Conservation (phyloP, 495 filamentous ascomycete species). For the Halenospora varia region DNA sequence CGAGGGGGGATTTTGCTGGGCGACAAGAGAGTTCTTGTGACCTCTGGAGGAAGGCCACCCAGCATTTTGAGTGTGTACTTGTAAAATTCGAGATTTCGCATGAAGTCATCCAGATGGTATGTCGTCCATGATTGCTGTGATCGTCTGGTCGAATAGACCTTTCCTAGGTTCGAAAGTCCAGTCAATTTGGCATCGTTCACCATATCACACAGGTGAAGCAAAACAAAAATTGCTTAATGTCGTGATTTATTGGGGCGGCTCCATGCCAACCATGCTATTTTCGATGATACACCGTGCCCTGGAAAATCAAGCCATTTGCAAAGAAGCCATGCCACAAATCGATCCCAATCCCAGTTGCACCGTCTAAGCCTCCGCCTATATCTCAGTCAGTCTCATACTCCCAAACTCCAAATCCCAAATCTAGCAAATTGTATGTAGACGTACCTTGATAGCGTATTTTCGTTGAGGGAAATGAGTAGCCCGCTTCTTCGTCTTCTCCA, state of each 20-base stretch:
- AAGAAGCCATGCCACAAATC: conserved; percentile 29
- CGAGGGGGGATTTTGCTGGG: too few species aligned
- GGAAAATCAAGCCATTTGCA: conserved; percentile 22
- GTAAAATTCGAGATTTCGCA: too few species aligned
- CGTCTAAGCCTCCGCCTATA: conserved; percentile 25
- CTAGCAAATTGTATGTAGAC: not conserved
- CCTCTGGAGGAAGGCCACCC: too few species aligned
- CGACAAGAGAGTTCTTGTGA: too few species aligned
- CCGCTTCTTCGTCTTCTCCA: conserved; percentile 93
- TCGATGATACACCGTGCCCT: conserved; percentile 26
- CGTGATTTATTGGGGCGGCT: conserved; percentile 22
- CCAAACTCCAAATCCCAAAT: not conserved
- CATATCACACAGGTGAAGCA: not conserved
- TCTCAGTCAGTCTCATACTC: not conserved
- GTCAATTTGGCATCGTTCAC: too few species aligned
- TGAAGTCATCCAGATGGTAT: too few species aligned
- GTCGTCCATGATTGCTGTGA: too few species aligned
- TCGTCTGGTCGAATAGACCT: too few species aligned
- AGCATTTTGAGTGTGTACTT: too few species aligned
- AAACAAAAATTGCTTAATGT: conserved; percentile 16
- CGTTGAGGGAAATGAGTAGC: conserved; percentile 93
- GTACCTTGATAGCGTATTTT: conserved; percentile 94
- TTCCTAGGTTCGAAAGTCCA: too few species aligned
- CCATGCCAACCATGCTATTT: conserved; percentile 28
- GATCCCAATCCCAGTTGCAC: conserved; percentile 8